Percentiles rank a stretch among this genome's conserved stretches.
phyloP scores from a whole-genome alignment of 2,329 filamentous ascomycete species.

The Aspergillus sp. region DNA sequence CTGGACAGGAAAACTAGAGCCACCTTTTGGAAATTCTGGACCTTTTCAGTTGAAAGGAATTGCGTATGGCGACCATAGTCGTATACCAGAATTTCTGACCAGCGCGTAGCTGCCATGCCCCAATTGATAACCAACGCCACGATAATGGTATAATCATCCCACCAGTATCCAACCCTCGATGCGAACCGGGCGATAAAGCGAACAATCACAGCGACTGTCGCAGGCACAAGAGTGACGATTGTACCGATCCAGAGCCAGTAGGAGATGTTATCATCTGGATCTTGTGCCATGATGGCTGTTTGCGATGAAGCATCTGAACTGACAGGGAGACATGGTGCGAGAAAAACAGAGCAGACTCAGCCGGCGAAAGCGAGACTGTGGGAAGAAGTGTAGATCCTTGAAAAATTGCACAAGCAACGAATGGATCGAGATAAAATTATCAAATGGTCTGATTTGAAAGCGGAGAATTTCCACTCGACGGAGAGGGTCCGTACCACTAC shows the following conservation, averaged over 20 bases:
- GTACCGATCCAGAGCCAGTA: constrained; percentile 20
- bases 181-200: constrained; percentile 17
- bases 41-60: constrained; percentile 7
- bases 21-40: constrained; percentile 17
- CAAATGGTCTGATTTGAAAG: too few relatives aligned
- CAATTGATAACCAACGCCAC: constrained; percentile 13
- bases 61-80: constrained; percentile 13
- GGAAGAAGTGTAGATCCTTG: too few relatives aligned
- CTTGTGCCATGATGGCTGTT: constrained; percentile 3
- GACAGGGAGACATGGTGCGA: too few relatives aligned
- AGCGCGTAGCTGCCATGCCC: constrained; percentile 14
- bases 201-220: constrained; percentile 16
- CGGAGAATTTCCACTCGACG: too few relatives aligned
- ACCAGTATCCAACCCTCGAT: constrained; percentile 19
- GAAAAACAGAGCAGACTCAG: too few relatives aligned
- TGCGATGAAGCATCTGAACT: too few relatives aligned
- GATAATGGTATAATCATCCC: constrained; percentile 25
- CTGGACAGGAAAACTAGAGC: neutral
- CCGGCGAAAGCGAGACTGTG: too few relatives aligned
- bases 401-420: too few relatives aligned
- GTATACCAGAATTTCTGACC: constrained; percentile 12
- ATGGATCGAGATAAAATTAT: too few relatives aligned
- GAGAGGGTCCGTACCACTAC: too few relatives aligned
- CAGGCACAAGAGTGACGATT: constrained; percentile 18
- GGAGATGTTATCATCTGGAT: constrained; percentile 9